These are phyloP conservation scores for Pyrenophora teres DNA, from an alignment of 2,329 filamentous ascomycete species.

Conservation along the genomic window DNA sequence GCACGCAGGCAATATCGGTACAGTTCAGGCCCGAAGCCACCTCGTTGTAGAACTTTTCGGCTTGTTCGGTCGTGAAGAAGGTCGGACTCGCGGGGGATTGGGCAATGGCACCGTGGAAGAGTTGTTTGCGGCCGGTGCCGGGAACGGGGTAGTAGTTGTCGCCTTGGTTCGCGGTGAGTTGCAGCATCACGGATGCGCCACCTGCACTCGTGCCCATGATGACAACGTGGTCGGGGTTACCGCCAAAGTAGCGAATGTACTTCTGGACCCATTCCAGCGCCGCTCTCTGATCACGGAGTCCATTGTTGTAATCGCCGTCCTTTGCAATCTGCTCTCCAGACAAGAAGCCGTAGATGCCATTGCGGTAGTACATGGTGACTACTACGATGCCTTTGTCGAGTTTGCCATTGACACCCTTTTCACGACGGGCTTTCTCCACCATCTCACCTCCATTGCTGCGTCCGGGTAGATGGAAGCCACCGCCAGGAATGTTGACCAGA, in stretches of 20 bases:
- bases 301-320: slow-evolving; percentile 44
- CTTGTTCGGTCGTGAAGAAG: slow-evolving; percentile 38
- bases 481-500: slow-evolving; percentile 54
- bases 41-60: slow-evolving; percentile 39
- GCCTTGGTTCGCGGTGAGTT: slow-evolving; percentile 38
- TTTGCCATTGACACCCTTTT: slow-evolving; percentile 32
- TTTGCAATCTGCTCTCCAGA: slow-evolving; percentile 49
- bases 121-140: slow-evolving; percentile 32
- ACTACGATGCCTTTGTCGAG: slow-evolving; percentile 41
- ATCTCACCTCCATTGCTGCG: slow-evolving; percentile 39
- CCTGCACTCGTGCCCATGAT: slow-evolving; percentile 49
- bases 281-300: slow-evolving; percentile 47
- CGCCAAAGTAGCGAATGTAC: slow-evolving; percentile 52
- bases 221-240: slow-evolving; percentile 54
- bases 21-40: slow-evolving; percentile 40
- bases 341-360: slow-evolving; percentile 52
- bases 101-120: slow-evolving; percentile 41
- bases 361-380: slow-evolving; percentile 43
- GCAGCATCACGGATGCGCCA: slow-evolving; percentile 37
- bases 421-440: slow-evolving; percentile 37
- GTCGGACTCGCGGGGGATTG: slow-evolving; percentile 41
- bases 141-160: slow-evolving; percentile 35
- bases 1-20: slow-evolving; percentile 37
- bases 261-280: slow-evolving; percentile 50
- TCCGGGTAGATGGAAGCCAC: slow-evolving; percentile 49